Evolutionary conservation across 2,329 filamentous ascomycete genomes (phyloP).

Genomic region (Grosmannia clavigera): DNA sequence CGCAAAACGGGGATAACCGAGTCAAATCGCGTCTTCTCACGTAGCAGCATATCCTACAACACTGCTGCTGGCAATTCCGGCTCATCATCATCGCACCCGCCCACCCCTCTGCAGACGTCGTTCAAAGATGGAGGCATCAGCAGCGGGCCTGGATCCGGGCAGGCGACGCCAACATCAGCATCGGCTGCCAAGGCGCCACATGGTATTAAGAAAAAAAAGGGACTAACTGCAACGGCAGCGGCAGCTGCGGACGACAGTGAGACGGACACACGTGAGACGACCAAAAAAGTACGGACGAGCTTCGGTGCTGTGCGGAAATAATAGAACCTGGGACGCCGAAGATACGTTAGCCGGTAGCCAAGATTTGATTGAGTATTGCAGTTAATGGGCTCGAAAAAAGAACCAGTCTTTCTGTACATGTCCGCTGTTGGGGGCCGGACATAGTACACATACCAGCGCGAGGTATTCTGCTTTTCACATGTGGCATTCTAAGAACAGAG

Average conservation of each 20-base stretch:
- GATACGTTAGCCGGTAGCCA: not conserved
- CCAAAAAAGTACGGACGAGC: slow-evolving; percentile 45
- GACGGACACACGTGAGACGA: slow-evolving; percentile 36
- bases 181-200: slow-evolving; percentile 30
- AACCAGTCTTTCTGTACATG: too few relatives aligned
- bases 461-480: too few relatives aligned
- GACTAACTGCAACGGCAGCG: slow-evolving; percentile 16
- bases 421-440: too few relatives aligned
- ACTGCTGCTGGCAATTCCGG: slow-evolving; percentile 28
- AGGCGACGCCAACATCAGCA: slow-evolving; percentile 43
- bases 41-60: slow-evolving; percentile 51
- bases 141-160: slow-evolving; percentile 27
- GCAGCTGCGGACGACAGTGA: slow-evolving; percentile 39
- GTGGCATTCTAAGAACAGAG: not conserved
- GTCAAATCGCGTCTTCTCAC: slow-evolving; percentile 61
- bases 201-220: slow-evolving; percentile 43
- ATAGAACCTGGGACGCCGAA: not conserved
- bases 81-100: slow-evolving; percentile 30
- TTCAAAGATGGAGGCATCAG: slow-evolving; percentile 28
- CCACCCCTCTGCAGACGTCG: slow-evolving; percentile 42
- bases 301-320: slow-evolving; percentile 42
- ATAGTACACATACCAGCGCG: too few relatives aligned
- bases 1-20: slow-evolving; percentile 55
- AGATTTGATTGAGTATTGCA: too few relatives aligned
- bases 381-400: too few relatives aligned